Percentiles rank a stretch among this genome's conserved stretches.
phyloP scores from a whole-genome alignment of 768 basidiomycete genomes.

The Amanita exitialis region DNA sequence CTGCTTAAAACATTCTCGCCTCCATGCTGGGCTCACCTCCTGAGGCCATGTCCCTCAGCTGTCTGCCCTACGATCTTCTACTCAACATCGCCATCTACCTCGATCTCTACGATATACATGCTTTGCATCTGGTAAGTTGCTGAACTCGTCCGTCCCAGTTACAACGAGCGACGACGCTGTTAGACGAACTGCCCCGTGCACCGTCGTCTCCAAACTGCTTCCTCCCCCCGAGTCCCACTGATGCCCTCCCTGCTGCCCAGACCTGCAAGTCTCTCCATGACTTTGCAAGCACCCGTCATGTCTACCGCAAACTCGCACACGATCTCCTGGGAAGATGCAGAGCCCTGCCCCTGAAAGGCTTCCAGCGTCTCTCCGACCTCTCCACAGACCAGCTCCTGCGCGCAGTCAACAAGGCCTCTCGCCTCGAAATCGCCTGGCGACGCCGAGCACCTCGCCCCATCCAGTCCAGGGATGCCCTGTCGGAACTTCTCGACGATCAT shows the following conservation, averaged over 20 bases:
- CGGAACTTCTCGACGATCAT: conserved; percentile 10
- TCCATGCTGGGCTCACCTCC: conserved; percentile 3
- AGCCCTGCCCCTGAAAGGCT: conserved; percentile 58
- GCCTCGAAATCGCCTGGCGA: conserved; percentile 55
- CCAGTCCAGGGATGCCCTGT: conserved; percentile 7
- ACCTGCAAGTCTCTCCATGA: conserved; percentile 52
- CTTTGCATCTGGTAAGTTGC: conserved; percentile 48
- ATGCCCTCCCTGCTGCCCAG: conserved; percentile 22
- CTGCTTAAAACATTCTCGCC: not conserved
- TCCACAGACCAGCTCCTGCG: conserved; percentile 50
- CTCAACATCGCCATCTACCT: conserved; percentile 59
- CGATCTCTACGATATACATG: conserved; percentile 48
- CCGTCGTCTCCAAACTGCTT: not conserved
- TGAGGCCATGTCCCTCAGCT: conserved; percentile 22
- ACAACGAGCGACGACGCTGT: not conserved
- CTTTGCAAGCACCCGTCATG: conserved; percentile 55
- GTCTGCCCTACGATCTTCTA: conserved; percentile 60
- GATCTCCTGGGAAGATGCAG: conserved; percentile 57
- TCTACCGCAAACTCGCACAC: conserved; percentile 56
- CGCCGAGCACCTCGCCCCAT: conserved; percentile 47
- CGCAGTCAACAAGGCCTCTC: conserved; percentile 53
- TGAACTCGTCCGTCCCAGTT: too few relatives aligned
- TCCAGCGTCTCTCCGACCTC: conserved; percentile 59
- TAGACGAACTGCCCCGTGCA: conserved; percentile 1
- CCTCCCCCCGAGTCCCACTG: not conserved